Evolutionary conservation across 179 eudicot genomes (phyloP).

Genomic region (Spergularia azorica): DNA sequence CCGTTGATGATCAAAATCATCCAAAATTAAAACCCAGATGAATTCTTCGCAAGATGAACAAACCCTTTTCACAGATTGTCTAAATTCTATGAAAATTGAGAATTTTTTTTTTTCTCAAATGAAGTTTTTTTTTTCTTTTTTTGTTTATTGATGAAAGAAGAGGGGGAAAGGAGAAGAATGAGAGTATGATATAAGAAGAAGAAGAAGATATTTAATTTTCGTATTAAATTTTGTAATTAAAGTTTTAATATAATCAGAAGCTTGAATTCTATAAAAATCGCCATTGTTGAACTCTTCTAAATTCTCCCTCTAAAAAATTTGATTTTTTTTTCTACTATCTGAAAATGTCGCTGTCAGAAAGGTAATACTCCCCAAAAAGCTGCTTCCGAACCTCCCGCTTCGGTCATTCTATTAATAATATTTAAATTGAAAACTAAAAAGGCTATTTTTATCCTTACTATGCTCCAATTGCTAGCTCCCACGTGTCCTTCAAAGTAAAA

Average conservation of each 20-base stretch:
- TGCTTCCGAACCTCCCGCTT: constrained; percentile 33
- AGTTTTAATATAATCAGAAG: not conserved
- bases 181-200: constrained; percentile 16
- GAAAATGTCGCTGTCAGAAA: constrained; percentile 26
- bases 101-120: not conserved
- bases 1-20: constrained; percentile 14
- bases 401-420: not conserved
- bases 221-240: not conserved
- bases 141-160: constrained; percentile 18
- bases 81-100: not conserved
- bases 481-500: too few species aligned
- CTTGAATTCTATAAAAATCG: constrained; percentile 14
- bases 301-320: not conserved
- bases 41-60: constrained; percentile 16
- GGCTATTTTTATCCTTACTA: constrained; percentile 22
- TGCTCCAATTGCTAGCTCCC: too few species aligned
- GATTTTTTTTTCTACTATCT: not conserved
- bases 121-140: not conserved
- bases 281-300: constrained; percentile 38
- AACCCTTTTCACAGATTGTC: constrained; percentile 21
- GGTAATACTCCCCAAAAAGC: constrained; percentile 16
- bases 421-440: not conserved
- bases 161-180: constrained; percentile 7
- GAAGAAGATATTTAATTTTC: too few species aligned
- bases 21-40: constrained; percentile 12